Base-by-base conservation (phyloP, 371 early-diverging fungal species). In the Quaeritorhiza haematococci region DNA sequence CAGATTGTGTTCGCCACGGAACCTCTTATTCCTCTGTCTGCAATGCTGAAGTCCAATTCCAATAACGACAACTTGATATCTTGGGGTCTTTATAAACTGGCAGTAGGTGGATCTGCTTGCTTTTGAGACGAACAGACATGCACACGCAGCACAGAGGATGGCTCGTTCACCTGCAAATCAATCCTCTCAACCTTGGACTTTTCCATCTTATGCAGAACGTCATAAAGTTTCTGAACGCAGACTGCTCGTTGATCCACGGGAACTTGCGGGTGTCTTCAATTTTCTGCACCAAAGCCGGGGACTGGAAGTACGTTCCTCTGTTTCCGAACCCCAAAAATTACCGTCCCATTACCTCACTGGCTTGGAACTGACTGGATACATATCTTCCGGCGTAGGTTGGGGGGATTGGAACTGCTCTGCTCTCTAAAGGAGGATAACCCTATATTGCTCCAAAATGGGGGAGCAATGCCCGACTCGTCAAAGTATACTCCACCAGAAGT, bases 1-100 rank as follows among this genome's bases (percentile, higher is more conserved):
- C 78, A 86, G 27, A 89, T 96, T 53, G 88, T 92, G 69, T 90
- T 97, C 56, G 95, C 89, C 15, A 96, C 96, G 0, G 95, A 97
- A 56, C 73, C 79, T 1, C 88, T 93, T 2, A 73, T 75, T 23
- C 94, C 96, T 6, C 75, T 96, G 47, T 28, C 47, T n/a, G 10
- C 38, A 3, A 53, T 58, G 26, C 45, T 49, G 15, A 23, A 54
- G 13, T 35, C 42, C 30, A 42, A 35, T 26, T 49, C 23, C 49
- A 78, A 68, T 21, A 80, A 89, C 59, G 72, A 69, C 3, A 84
- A 87, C 62, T 72, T 93, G 49, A 72, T 85, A 21, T 66, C 81
- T 3, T 92, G 91, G 88, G 97, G 96, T 2, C 73, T 96, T 19
- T 93, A 87, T 65, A 94, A 92, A 71, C 70, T 91, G 7, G 91